Evolutionary conservation across 2,329 filamentous ascomycete species (phyloP), one percentile per base, ranked within the genome.

Genomic region (Monilinia aucupariae): DNA sequence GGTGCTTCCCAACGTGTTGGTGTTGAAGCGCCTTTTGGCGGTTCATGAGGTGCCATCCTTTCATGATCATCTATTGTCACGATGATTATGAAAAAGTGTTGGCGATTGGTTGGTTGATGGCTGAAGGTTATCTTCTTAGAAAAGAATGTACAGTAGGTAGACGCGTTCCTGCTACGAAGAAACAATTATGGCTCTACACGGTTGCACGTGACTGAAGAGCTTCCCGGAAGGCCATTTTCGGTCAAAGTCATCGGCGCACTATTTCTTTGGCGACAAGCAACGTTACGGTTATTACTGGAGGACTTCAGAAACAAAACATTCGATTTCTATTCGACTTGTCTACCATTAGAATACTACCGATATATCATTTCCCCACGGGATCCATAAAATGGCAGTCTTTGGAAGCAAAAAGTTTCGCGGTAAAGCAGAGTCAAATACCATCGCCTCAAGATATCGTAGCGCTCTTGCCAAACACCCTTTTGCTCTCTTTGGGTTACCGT

Each of bases 401-500:
- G 82, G 80, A 67, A 83, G 79, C 67, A 91, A 90, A 70, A 88
- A 85, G 66, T 96, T 88, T 76, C 87, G 86, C 67, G 78, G 85
- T 48, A 76, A 87, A 41, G 81, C 85, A 64, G 83, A 91, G 66
- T 78, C 84, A 67, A 86, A 86, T 76, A 85, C 83, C 13, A 78
- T 96, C 69, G 90, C 89, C 58, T 83, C 87, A 64, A 81, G 81
- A 66, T 99, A 99, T 79, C 90, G 94, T 64, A 79, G 83, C 39
- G 76, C 84, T 64, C 85, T 99, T 69, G 81, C 85, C 64, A 87
- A 83, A 72, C 91, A 90, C 71, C 96, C 94, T 0, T 99, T 99
- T 75, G 79, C 92, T 34, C 85, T 96, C 67, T 99, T 99, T 74
- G 96, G 96, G 2, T 82, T 99, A 4, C 96, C 94, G 0, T 99